These are phyloP conservation scores for Apiospora koreana DNA, from an alignment of 2,329 filamentous ascomycete species.

Conservation along the genomic window DNA sequence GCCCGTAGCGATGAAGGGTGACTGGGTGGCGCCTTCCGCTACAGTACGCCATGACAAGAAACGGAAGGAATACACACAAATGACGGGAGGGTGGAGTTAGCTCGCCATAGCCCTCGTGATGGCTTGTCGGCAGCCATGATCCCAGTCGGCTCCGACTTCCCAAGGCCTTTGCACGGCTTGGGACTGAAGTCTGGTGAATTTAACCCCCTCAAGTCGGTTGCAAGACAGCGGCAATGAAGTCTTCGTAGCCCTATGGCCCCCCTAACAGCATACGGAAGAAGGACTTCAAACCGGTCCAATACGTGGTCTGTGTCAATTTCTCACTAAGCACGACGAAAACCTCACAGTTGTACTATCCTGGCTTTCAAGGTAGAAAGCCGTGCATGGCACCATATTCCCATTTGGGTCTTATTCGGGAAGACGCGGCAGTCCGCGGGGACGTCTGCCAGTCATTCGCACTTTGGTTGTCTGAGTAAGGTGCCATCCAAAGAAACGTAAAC, in stretches of 20 bases:
- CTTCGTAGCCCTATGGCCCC: neutral
- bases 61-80: neutral
- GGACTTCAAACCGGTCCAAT: neutral
- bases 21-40: neutral
- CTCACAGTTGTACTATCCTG: neutral
- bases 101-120: neutral
- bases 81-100: neutral
- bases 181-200: neutral
- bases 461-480: neutral
- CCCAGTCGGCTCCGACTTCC: neutral
- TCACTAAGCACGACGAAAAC: neutral
- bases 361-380: neutral
- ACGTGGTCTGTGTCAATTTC: neutral
- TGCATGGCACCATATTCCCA: neutral
- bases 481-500: neutral
- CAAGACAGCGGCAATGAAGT: neutral
- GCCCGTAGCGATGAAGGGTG: neutral
- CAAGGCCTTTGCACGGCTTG: neutral
- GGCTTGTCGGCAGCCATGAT: constrained; percentile 1
- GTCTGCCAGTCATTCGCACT: neutral
- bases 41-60: neutral
- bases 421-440: neutral
- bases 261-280: neutral
- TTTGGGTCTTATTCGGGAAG: neutral
- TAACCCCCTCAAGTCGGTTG: constrained; percentile 5